These are phyloP conservation scores for Cladophialophora exuberans DNA, from an alignment of 2,329 filamentous ascomycete species.

Conservation along the genomic window DNA sequence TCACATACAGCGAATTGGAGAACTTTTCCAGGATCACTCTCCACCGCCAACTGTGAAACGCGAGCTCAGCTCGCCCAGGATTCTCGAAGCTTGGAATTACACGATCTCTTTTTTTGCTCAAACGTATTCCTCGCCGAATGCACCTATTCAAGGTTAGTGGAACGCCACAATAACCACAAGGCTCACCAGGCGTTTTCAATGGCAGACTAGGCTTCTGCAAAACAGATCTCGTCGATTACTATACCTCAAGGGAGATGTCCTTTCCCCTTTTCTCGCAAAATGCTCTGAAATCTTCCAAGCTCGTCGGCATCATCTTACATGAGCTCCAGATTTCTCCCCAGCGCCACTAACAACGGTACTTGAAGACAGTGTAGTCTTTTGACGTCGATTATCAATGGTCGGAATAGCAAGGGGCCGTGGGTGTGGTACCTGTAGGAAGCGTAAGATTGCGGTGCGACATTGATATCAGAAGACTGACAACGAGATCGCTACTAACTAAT, in stretches of 20 bases:
- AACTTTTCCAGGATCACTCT: no score
- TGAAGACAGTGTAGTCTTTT: not conserved
- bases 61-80: no score
- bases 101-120: not conserved
- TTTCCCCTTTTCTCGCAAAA: conserved; percentile 17
- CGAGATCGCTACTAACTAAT: not conserved
- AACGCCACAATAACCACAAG: conserved; percentile 6
- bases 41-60: no score
- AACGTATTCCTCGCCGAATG: conserved; percentile 16
- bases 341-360: not conserved
- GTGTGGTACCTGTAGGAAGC: conserved; percentile 36
- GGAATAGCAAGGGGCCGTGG: conserved; percentile 36
- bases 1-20: no score
- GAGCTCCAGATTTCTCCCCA: not conserved
- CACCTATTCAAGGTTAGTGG: conserved; percentile 14
- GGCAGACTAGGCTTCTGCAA: not conserved
- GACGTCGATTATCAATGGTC: conserved; percentile 29
- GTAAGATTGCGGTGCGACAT: conserved; percentile 34
- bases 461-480: not conserved
- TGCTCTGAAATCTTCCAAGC: conserved; percentile 13
- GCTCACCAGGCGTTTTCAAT: conserved; percentile 9
- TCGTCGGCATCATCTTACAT: not conserved
- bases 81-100: no score
- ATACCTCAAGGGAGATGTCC: not conserved
- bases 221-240: not conserved